Percentiles rank a stretch among this genome's conserved stretches.
phyloP scores from a whole-genome alignment of 352 stramenopile species.

The Globisporangium cystogenes region DNA sequence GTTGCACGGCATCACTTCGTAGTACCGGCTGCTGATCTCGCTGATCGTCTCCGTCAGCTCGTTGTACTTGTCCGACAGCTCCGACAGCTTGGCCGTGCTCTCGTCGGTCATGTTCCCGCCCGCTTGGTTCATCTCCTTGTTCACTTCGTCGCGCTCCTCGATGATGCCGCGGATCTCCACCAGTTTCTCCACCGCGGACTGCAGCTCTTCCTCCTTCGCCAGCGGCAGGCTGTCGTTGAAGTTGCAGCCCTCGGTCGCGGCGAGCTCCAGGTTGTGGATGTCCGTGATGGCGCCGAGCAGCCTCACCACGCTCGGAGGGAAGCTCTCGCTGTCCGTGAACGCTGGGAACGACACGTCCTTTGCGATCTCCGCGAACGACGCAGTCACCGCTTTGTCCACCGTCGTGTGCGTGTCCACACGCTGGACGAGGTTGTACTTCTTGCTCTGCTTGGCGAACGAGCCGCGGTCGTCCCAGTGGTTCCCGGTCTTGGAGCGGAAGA shows the following conservation, averaged over 20 bases:
- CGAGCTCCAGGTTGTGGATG: slow-evolving; percentile 58
- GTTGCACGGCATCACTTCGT: slow-evolving; percentile 73
- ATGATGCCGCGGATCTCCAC: slow-evolving; percentile 42
- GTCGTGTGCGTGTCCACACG: slow-evolving; percentile 50
- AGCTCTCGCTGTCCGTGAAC: slow-evolving; percentile 21
- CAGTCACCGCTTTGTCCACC: slow-evolving; percentile 47
- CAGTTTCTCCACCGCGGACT: slow-evolving; percentile 35
- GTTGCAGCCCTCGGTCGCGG: slow-evolving; percentile 41
- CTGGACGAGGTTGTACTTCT: slow-evolving; percentile 76
- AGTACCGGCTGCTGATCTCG: slow-evolving; percentile 70
- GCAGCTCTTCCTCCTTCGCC: slow-evolving; percentile 54
- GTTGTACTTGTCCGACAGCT: slow-evolving; percentile 42
- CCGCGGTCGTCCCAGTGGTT: slow-evolving; percentile 52
- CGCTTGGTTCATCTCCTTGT: slow-evolving; percentile 39
- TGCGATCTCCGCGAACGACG: slow-evolving; percentile 39
- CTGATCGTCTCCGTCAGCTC: slow-evolving; percentile 59
- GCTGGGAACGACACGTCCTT: slow-evolving; percentile 24
- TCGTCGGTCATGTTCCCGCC: slow-evolving; percentile 46
- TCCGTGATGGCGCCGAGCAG: slow-evolving; percentile 71
- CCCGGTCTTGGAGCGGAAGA: slow-evolving; percentile 71
- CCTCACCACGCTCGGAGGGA: slow-evolving; percentile 28
- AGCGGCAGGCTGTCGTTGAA: slow-evolving; percentile 52
- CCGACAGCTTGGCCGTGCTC: slow-evolving; percentile 25
- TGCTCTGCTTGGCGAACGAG: slow-evolving; percentile 48
- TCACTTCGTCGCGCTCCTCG: slow-evolving; percentile 41